Base-by-base conservation (phyloP, 2,329 filamentous ascomycete species). In the Cercospora canescens region DNA sequence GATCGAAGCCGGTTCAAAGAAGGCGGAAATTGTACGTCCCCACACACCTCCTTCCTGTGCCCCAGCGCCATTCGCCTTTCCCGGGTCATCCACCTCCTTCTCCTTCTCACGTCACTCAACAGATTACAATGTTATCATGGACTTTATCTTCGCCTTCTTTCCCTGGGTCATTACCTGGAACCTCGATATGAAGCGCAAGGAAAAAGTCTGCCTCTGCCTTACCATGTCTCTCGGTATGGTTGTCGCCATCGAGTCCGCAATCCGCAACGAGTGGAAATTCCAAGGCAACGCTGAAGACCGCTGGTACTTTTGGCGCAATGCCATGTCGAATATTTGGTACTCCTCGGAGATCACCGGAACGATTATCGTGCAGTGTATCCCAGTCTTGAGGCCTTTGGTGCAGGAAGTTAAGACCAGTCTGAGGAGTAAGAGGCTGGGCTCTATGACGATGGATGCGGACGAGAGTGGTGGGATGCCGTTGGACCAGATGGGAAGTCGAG, bases 121-220 rank as follows among this genome's bases (percentile, higher is more conserved):
- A 85, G 82, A 83, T 5, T 85, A 84, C 72, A 85, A 85, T 71
- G 82, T 85, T 63, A 76, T 85, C 30, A 85, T 85, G 81, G 84
- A 86, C 65, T 84, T 86, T 45, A 69, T 83, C 0, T 81, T 86
- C 69, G 83, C 84, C 0, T 63, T 75, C 8, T 83, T 85, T 60
- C 84, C 84, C 3, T 85, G 83, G 83, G 69, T 83, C 24, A 80
- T 86, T 21, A 83, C 81, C 0, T 82, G 81, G 74, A 78, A 77
- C 2, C 68, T 86, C 52, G 81, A 83, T 62, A 84, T 86, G 79
- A 77, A 79, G 30, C 78, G 73, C 28, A 76, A 76, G 0, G 84
- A 86, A 66, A 86, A 85, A 74, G 74, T 85, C 56, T 83, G 79
- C 3, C 80, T 86, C 5, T 83, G 83, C 58, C 35, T 81, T 1